Evolutionary conservation across 768 basidiomycete species (phyloP), one percentile per base, ranked within the genome.

Genomic region (Nidularia sp.): DNA sequence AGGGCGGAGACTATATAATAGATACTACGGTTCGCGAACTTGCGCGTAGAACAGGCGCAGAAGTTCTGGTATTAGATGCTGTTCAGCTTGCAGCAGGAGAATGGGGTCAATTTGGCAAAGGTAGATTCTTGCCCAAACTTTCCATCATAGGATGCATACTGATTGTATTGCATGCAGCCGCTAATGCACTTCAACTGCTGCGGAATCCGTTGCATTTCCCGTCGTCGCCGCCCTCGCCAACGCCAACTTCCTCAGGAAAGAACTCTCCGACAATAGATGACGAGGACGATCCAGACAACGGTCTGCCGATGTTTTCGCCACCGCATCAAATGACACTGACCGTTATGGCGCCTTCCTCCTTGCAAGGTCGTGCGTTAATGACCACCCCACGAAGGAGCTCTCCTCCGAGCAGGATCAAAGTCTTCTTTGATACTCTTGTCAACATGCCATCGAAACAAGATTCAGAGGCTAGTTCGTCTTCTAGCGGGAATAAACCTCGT

Each of bases 51-150:
- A 83, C 85, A 2, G 82, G 79, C 29, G 81, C 92, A 15, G 95
- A 97, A 56, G 85, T 97, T 8, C 75, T 95, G 6, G 81, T 93
- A 10, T 63, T 98, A 47, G 94, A 98, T 70, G 74, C 87, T 2
- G 83, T 86, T 6, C 89, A 94, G 53, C 73, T 96, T 15, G 92
- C 89, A 34, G 86, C 92, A 3, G 91, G 93, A n/a, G 86, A 91
- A 66, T 88, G 85, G 75, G 93, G 93, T 2, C 74, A 78, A 15
- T 92, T 92, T 65, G 93, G 93, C 29, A 80, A 85, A 77, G 88
- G 89, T 86, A 48, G 47, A 59, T 60, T 52, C 57, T 39, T 48
- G 7, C 34, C 33, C 48, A 9, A 29, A 45, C 22, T 47, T 44
- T 42, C 25, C 25, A 29, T 34, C 31, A 34, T 47, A 5, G 2